Evolutionary conservation across 305 asterid genomes (phyloP), one percentile per base, ranked within the genome.

Genomic region (Salvia sclarea): DNA sequence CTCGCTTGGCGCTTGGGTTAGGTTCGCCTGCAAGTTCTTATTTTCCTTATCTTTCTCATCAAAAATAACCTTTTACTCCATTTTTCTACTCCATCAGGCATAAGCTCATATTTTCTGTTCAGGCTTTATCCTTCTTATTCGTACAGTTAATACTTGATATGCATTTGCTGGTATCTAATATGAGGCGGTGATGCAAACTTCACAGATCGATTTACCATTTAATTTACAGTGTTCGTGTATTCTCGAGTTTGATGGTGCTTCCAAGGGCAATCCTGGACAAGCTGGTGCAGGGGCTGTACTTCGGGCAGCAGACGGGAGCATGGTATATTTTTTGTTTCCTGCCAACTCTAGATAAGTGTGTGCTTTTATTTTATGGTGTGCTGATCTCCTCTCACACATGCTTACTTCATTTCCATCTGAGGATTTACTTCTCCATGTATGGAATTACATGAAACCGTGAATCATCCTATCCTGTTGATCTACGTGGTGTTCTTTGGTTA

Each of bases 221-320:
- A 62, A 67, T 75, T 62, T 72, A 56, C 85, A 88, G 95, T 59
- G 68, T 57, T 81, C 93, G 6, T 84, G 93, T 76, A 65, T 73
- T 83, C 77, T 88, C 12, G 92, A 88, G 75, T 88, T 88, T 76
- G 93, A 86, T 67, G 95, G 95, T 30, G 87, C 92, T 73, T 86
- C 95, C 44, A 88, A 88, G 77, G 95, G 93, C 69, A 88, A 88
- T 64, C 95, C 95, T 64, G 92, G 95, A 38, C 87, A 70, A 74
- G 90, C 95, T 55, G 95, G 93, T 44, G 95, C 95, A 31, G 95
- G 95, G 56, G 95, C 93, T 41, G 81, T 88, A 60, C 74, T 88
- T 35, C 76, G 93, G 44, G 80, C 92, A 69, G 81, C 85, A 54
- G 95, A 88, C 74, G 95, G 95, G 59, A 86, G 86, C 82, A 64